A percentile compares a stretch with the other conserved stretches of the same genome.
Conservation (phyloP, 257 asterid genomes). For the Lantana camara region DNA sequence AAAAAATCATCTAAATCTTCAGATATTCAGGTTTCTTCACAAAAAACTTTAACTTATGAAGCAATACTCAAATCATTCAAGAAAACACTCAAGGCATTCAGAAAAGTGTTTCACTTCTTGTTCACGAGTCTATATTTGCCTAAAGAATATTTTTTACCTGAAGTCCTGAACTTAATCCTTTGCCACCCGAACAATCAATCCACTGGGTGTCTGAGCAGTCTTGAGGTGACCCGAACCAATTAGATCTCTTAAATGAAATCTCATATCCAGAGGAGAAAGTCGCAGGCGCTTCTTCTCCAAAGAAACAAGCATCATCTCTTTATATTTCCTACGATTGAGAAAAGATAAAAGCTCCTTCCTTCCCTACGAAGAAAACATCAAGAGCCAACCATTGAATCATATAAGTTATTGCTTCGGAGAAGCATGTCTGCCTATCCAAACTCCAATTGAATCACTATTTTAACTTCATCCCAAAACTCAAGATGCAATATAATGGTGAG, state of each 20-base stretch:
- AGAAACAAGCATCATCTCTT: constrained; percentile 81
- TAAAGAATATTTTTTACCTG: constrained; percentile 20
- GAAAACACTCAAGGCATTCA: background rate
- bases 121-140: background rate
- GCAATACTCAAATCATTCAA: background rate
- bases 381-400: background rate
- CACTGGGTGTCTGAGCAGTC: constrained; percentile 70
- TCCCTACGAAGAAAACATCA: constrained; percentile 53
- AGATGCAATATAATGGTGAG: background rate
- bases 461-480: too few species aligned
- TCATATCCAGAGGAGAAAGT: constrained; percentile 81
- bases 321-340: constrained; percentile 72
- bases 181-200: constrained; percentile 68
- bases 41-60: background rate
- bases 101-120: background rate
- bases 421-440: background rate
- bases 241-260: constrained; percentile 92
- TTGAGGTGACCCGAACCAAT: constrained; percentile 91
- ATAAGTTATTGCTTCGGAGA: background rate
- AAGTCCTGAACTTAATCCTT: constrained; percentile 54
- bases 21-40: background rate
- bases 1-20: background rate
- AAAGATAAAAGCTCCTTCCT: constrained; percentile 90
- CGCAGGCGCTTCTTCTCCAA: constrained; percentile 80
- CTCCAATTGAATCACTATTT: background rate